Evolutionary conservation across 2,329 filamentous ascomycete genomes (phyloP).

Genomic region (Xylaria sp.): DNA sequence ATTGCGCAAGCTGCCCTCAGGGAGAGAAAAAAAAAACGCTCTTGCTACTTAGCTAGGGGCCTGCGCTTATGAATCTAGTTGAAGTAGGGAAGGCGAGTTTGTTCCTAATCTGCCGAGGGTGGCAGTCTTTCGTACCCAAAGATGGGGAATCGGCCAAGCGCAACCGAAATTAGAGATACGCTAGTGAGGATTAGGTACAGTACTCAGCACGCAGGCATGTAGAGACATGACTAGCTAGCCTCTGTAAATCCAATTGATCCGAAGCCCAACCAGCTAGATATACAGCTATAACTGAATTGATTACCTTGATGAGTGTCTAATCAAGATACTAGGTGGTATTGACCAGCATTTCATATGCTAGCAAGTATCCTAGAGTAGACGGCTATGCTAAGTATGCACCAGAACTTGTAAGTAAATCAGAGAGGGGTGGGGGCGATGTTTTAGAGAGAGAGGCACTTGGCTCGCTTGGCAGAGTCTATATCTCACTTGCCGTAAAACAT

Average conservation of each 20-base stretch:
- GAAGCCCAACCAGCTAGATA: neutral
- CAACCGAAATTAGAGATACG: slow-evolving; percentile 12
- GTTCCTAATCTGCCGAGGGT: neutral
- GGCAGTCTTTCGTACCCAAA: slow-evolving; percentile 10
- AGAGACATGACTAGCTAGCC: no score
- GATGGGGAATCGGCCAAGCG: slow-evolving; percentile 16
- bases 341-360: no score
- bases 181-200: neutral
- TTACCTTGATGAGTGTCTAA: no score
- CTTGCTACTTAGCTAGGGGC: neutral
- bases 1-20: neutral
- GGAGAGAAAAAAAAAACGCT: neutral
- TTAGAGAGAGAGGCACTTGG: neutral
- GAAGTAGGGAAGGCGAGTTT: slow-evolving; percentile 16
- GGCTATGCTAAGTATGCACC: no score
- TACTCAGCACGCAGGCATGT: neutral
- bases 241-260: slow-evolving; percentile 1
- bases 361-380: no score
- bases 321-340: no score
- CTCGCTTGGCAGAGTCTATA: neutral
- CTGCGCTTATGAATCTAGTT: slow-evolving; percentile 17
- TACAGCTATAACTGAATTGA: no score
- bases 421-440: neutral
- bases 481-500: neutral
- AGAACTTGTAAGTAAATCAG: no score